phyloP scores from a whole-genome alignment of 164 flowering plant species.

The Berberis thunbergii region DNA sequence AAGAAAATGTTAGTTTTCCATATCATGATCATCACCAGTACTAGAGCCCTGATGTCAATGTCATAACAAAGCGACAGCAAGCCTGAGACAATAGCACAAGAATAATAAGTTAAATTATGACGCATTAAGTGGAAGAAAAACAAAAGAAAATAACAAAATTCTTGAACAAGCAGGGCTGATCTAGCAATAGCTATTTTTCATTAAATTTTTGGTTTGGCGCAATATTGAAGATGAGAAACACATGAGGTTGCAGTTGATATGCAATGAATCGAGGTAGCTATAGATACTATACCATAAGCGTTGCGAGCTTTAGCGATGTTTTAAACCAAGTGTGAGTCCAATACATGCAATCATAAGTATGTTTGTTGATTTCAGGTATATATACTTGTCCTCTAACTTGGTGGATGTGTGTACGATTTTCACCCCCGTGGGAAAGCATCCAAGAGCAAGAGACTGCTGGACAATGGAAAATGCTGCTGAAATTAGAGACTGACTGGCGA shows the following conservation, averaged over 20 bases:
- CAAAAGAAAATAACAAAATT: not conserved
- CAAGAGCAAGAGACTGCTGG: slow-evolving; percentile 14
- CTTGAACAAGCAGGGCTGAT: not conserved
- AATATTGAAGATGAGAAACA: no score
- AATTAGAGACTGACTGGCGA: slow-evolving; percentile 25
- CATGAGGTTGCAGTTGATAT: not conserved
- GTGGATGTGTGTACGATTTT: slow-evolving; percentile 25
- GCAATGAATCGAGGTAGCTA: not conserved
- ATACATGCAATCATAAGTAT: slow-evolving; percentile 30
- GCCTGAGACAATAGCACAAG: slow-evolving; percentile 9
- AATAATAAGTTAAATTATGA: no score
- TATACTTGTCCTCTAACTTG: slow-evolving; percentile 23
- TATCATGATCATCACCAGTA: not conserved
- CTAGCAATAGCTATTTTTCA: not conserved
- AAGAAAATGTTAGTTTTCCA: not conserved
- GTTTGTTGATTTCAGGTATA: slow-evolving; percentile 24
- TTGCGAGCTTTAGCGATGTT: slow-evolving; percentile 14
- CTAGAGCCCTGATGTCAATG: slow-evolving; percentile 15
- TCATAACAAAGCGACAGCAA: slow-evolving; percentile 22
- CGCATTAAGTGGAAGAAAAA: not conserved
- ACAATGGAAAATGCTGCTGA: slow-evolving; percentile 24
- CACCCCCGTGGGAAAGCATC: slow-evolving; percentile 23
- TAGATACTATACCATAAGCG: slow-evolving; percentile 21
- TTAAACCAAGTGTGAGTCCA: slow-evolving; percentile 17
- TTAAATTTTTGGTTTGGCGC: no score